Percentiles rank a stretch among this genome's conserved stretches.
Evolutionary conservation across 2,329 filamentous ascomycete species (phyloP).

Genomic region (Curvularia lunata): DNA sequence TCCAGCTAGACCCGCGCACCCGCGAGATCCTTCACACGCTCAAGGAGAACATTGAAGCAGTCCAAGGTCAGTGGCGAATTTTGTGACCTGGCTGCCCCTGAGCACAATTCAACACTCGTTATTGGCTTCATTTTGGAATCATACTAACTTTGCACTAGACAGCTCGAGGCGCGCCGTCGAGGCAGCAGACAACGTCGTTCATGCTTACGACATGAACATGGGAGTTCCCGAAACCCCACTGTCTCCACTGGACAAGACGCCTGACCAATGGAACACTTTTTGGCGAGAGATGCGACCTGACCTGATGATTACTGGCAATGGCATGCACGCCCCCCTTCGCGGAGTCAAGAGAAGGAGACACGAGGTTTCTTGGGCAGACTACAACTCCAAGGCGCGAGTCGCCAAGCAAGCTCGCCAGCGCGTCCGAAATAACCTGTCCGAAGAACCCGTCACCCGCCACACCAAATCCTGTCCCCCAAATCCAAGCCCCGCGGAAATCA

Average conservation of each 20-base stretch:
- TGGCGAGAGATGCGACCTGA: conserved; percentile 51
- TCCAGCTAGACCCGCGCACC: conserved; percentile 58
- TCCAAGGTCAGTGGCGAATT: conserved; percentile 60
- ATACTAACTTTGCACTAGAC: conserved; percentile 54
- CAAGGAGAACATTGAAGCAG: conserved; percentile 72
- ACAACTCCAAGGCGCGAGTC: conserved; percentile 32
- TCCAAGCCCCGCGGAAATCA: conserved; percentile 19
- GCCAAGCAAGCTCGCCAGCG: conserved; percentile 33
- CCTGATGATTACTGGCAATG: conserved; percentile 53
- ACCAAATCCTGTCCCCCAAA: conserved; percentile 26
- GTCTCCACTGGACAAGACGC: conserved; percentile 48
- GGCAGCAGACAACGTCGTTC: conserved; percentile 76
- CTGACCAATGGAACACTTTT: conserved; percentile 35
- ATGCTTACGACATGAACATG: conserved; percentile 78
- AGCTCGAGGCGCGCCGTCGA: conserved; percentile 74
- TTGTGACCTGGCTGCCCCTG: background rate
- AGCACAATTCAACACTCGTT: background rate
- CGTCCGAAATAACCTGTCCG: conserved; percentile 39
- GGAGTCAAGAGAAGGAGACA: conserved; percentile 55
- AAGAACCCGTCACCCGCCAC: conserved; percentile 32
- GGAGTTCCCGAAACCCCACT: conserved; percentile 70
- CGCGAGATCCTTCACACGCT: conserved; percentile 66
- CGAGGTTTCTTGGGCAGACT: conserved; percentile 42
- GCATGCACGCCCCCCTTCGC: conserved; percentile 48
- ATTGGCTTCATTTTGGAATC: background rate